Percentiles rank a stretch among this genome's conserved stretches.
These are phyloP conservation scores for Chaetomium globosum DNA, from an alignment of 2,329 filamentous ascomycete species.

Conservation along the genomic window DNA sequence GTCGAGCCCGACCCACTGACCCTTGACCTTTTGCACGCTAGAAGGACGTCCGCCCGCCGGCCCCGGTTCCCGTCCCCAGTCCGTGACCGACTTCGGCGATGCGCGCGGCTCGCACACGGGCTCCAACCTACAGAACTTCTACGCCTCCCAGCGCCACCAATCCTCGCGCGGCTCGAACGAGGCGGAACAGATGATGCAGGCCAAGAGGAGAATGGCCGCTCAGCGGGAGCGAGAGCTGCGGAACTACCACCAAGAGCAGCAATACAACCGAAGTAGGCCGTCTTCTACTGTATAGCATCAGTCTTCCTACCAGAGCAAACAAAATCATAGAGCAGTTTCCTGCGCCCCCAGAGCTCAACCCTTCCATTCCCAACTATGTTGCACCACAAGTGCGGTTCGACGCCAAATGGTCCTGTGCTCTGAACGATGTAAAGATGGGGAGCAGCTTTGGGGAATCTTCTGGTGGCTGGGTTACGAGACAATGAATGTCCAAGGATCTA, in stretches of 20 bases:
- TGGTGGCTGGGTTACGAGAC: conserved; percentile 23
- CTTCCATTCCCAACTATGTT: conserved; percentile 39
- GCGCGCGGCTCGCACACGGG: conserved; percentile 69
- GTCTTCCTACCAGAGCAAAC: conserved; percentile 46
- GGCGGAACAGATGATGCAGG: conserved; percentile 98
- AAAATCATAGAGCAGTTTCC: conserved; percentile 43
- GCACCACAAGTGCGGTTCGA: conserved; percentile 41
- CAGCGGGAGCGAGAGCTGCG: conserved; percentile 98
- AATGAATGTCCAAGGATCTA: conserved; percentile 26
- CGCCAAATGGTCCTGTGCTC: conserved; percentile 36
- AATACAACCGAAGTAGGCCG: conserved; percentile 99
- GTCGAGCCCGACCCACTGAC: conserved; percentile 36
- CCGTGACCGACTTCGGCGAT: conserved; percentile 79
- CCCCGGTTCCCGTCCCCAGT: conserved; percentile 73
- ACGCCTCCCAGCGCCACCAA: conserved; percentile 90
- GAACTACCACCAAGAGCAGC: conserved; percentile 99
- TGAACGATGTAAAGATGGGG: conserved; percentile 36
- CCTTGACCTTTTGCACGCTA: conserved; percentile 41
- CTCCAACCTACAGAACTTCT: conserved; percentile 88
- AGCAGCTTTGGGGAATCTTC: conserved; percentile 19
- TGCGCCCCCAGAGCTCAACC: conserved; percentile 36
- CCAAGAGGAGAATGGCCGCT: conserved; percentile 97
- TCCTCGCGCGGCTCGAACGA: conserved; percentile 80
- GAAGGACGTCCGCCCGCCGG: conserved; percentile 70
- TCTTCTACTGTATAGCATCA: conserved; percentile 72